A percentile compares a stretch with the other conserved stretches of the same genome.
phyloP scores from a whole-genome alignment of 2,329 filamentous ascomycete genomes.

The Fusarium nematophilum region DNA sequence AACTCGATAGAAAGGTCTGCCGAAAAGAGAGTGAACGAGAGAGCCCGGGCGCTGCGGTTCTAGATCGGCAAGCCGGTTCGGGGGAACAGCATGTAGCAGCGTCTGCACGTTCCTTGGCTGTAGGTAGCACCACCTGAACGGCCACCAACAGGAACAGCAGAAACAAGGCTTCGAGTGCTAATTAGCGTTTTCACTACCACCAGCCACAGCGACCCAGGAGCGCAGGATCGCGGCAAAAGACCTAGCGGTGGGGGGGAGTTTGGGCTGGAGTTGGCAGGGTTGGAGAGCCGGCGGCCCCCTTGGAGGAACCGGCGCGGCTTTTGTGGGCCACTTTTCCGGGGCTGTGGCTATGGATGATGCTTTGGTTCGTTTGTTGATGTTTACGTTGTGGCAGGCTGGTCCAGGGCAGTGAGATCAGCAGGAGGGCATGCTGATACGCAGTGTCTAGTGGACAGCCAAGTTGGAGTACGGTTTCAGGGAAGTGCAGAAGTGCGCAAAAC shows the following conservation, averaged over 20 bases:
- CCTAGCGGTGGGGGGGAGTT: conserved; percentile 14
- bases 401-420: conserved; percentile 20
- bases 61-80: conserved; percentile 40
- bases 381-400: conserved; percentile 16
- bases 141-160: conserved; percentile 10
- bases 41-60: conserved; percentile 27
- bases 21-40: conserved; percentile 26
- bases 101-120: conserved; percentile 6
- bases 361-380: conserved; percentile 30
- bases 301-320: conserved; percentile 1
- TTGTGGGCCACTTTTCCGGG: conserved; percentile 19
- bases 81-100: conserved; percentile 35
- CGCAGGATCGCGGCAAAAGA: conserved; percentile 23
- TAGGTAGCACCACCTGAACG: conserved; percentile 14
- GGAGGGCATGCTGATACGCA: conserved; percentile 17
- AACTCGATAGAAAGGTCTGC: conserved; percentile 14
- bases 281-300: conserved; percentile 6
- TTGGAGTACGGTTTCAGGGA: too few species aligned
- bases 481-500: too few species aligned
- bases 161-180: conserved; percentile 10
- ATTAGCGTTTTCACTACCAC: conserved; percentile 25
- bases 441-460: too few species aligned
- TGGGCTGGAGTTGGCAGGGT: too few species aligned
- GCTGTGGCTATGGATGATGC: conserved; percentile 19
- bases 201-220: conserved; percentile 22